Evolutionary conservation across 2,329 filamentous ascomycete genomes (phyloP), one percentile per base, ranked within the genome.

Genomic region (Aaosphaeria pasadenensis): DNA sequence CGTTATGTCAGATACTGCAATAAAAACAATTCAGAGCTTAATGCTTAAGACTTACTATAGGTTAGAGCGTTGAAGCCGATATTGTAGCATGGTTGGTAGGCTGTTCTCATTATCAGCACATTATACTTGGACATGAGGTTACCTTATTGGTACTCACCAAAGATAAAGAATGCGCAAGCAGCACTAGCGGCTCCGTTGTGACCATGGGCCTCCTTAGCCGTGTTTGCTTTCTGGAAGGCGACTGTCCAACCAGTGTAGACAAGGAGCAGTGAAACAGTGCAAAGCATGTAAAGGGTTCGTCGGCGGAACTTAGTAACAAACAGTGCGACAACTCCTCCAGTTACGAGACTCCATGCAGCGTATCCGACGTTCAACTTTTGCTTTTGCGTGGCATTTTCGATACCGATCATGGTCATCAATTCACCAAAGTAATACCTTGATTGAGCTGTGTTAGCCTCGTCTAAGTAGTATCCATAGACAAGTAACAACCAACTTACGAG

Each of bases 1-100:
- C 70, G n/a, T 80, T 71, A 31, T 33, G 13, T 30, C 17, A 24
- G 30, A 39, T 30, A 43, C 4, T 36, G n/a, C 29, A 31, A 42
- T 32, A 11, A 3, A 4, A 7, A 5, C 9, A 11, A 6, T 29
- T 7, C 2, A 3, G 29, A 30, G 11, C 5, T 24, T 39, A 13
- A 4, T 13, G 11, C 17, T 43, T 13, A n/a, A 30, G 39, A 49
- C 51, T 45, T 46, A 53, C 52, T 83, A 60, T 83, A 83, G 2
- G 80, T 82, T 45, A 86, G 69, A 7, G 82, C 79, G 55, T 85
- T 85, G 60, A 83, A 83, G 7, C 80, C 82, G 41, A 84, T 72
- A 55, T 83, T 83, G 57, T 84, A 85, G 31, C 46, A 50, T 5
- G 54, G 52, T 24, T 45, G 80, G 63, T 78, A 76, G 48, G 74